Evolutionary conservation across 176 grass and related monocot species (phyloP).

Genomic region (Bromus sterilis): DNA sequence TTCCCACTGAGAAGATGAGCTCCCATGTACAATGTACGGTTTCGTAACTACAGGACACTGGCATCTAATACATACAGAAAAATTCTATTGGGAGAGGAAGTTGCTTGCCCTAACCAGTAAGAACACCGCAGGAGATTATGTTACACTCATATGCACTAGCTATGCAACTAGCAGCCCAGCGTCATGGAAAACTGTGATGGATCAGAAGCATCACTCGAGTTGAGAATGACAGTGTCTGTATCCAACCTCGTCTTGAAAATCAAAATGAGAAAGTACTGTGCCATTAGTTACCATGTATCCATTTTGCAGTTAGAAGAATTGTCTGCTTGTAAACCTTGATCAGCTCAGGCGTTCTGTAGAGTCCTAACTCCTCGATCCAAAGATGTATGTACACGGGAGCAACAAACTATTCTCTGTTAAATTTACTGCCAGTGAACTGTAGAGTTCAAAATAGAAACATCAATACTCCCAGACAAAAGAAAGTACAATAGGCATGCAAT

Average conservation of each 20-base stretch:
- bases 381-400: constrained; percentile 27
- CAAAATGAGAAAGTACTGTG: constrained; percentile 1
- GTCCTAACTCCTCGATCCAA: constrained; percentile 16
- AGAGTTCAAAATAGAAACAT: not conserved
- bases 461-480: not conserved
- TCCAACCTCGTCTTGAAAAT: not conserved
- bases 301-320: constrained; percentile 4
- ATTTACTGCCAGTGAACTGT: constrained; percentile 23
- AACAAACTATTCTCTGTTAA: constrained; percentile 10
- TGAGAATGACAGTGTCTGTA: not conserved
- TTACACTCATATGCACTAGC: constrained; percentile 20
- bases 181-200: constrained; percentile 4
- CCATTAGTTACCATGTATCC: not conserved
- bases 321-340: constrained; percentile 6
- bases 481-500: not conserved
- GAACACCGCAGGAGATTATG: constrained; percentile 1
- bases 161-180: constrained; percentile 10
- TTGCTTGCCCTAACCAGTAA: constrained; percentile 10
- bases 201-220: not conserved
- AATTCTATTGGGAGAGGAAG: constrained; percentile 9
- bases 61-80: constrained; percentile 20
- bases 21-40: constrained; percentile 19
- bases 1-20: not conserved
- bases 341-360: not conserved
- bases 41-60: constrained; percentile 15